A percentile compares a stretch with the other conserved stretches of the same genome.
These are phyloP conservation scores for Catenaria anguillulae DNA, from an alignment of 371 early-diverging fungal species.

Conservation along the genomic window DNA sequence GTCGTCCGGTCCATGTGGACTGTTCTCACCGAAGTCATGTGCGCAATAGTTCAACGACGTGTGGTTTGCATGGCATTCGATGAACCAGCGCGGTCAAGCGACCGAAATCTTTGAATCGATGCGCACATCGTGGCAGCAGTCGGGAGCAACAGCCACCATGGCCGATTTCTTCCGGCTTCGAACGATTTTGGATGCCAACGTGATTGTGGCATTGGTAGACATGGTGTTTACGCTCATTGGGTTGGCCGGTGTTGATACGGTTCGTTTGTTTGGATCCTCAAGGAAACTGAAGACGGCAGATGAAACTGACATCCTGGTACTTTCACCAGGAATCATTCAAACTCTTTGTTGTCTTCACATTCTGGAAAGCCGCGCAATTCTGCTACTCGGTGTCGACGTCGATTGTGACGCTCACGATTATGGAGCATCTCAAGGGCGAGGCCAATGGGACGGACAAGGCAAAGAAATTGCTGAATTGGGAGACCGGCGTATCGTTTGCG, in stretches of 20 bases:
- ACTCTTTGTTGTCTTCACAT: not conserved
- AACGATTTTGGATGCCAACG: not conserved
- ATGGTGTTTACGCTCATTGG: constrained; percentile 4
- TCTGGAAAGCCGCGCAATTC: not conserved
- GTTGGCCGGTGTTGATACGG: constrained; percentile 5
- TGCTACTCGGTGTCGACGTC: not conserved
- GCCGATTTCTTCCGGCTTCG: not conserved
- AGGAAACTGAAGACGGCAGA: not conserved
- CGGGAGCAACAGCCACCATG: not conserved
- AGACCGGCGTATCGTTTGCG: not conserved
- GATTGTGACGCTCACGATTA: not conserved
- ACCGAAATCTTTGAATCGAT: not conserved
- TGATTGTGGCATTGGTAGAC: not conserved
- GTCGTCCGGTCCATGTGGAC: not conserved
- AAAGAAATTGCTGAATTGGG: not conserved
- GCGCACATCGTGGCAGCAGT: not conserved
- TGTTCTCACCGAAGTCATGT: not conserved
- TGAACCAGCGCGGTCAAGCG: not conserved
- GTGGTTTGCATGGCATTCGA: constrained; percentile 1
- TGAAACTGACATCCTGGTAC: not conserved
- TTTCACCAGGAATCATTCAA: not conserved
- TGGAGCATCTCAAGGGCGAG: not conserved
- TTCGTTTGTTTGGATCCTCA: too few relatives aligned
- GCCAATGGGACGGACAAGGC: not conserved
- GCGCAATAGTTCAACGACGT: not conserved